Percentiles rank a stretch among this genome's conserved stretches.
phyloP scores from a whole-genome alignment of 2,329 filamentous ascomycete species.

The Exophiala alcalophila region DNA sequence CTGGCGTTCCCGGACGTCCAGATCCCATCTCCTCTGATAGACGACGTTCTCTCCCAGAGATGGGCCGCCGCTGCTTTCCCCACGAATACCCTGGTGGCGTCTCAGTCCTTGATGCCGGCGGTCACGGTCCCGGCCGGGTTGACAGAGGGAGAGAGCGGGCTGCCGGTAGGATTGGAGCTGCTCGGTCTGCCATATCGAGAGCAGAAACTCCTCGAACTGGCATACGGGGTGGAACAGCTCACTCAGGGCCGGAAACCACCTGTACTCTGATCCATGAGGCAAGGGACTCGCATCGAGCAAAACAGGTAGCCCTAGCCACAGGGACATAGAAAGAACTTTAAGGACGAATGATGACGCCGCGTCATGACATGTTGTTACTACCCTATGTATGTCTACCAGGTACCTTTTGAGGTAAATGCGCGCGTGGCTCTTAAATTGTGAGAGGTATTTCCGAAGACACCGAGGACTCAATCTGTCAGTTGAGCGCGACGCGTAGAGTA shows the following conservation, averaged over 20 bases:
- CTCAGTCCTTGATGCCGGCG: conserved; percentile 9
- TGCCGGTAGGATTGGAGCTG: conserved; percentile 14
- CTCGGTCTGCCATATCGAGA: conserved; percentile 10
- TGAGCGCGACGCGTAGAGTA: too few species aligned
- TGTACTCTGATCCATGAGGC: too few species aligned
- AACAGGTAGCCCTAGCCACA: too few species aligned
- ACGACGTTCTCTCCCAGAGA: conserved; percentile 12
- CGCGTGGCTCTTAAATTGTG: too few species aligned
- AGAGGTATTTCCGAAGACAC: too few species aligned
- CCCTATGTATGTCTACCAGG: too few species aligned
- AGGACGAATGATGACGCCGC: too few species aligned
- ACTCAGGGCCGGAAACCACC: conserved; percentile 10
- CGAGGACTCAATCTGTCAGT: too few species aligned
- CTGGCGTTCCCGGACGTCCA: conserved; percentile 18
- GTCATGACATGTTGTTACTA: too few species aligned
- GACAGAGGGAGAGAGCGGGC: neutral
- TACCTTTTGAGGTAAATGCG: too few species aligned
- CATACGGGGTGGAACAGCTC: conserved; percentile 16
- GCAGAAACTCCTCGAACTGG: conserved; percentile 10
- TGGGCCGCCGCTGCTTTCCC: conserved; percentile 12
- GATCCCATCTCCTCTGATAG: conserved; percentile 11
- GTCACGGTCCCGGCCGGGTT: conserved; percentile 16
- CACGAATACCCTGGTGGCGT: conserved; percentile 16
- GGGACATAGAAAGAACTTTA: too few species aligned
- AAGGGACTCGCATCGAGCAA: too few species aligned